Evolutionary conservation across 2,329 filamentous ascomycete genomes (phyloP), one percentile per base, ranked within the genome.

Genomic region (Aspergillus pseudoglaucus): DNA sequence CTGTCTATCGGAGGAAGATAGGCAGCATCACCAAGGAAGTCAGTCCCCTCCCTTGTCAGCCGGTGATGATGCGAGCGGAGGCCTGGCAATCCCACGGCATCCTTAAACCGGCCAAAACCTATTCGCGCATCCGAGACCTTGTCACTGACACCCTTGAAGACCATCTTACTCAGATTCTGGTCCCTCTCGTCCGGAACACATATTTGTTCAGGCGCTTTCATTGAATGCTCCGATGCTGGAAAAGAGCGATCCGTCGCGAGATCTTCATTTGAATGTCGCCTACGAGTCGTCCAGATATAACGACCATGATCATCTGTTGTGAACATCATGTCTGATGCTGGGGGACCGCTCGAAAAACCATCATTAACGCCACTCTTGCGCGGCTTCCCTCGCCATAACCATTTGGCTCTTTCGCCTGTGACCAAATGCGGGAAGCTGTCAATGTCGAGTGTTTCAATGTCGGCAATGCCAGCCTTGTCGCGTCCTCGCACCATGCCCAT

Each of bases 381-480:
- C 33, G 88, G 80, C 65, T 95, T 97, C 14, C 91, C 93, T 52
- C 88, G 79, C 93, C 93, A 98, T 2, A 98, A 76, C 89, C 90
- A 97, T 66, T 95, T 95, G 14, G 88, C 78, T 47, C 87, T 81
- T 63, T 93, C 88, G 30, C 93, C 91, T 52, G 84, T 85, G 0
- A 86, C 81, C 22, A 95, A 75, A 50, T 82, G 82, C 43, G 88
- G 79, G 56, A 97, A 95, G 41, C 78, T 83, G 57, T 95, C 90
- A 46, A 96, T 82, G 60, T 97, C 90, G 8, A 89, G 76, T 1
- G 90, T 97, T 70, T 98, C 93, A 32, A 96, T 84, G 59, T 96
- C 91, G 3, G 88, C 87, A 55, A 97, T 90, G 3, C 89, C 88
- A 47, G 84, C 88, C 68, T 94, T 94, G 58, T 95, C 90, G 42